phyloP scores from a whole-genome alignment of 2,329 filamentous ascomycete genomes.

The Fusarium mexicanum region DNA sequence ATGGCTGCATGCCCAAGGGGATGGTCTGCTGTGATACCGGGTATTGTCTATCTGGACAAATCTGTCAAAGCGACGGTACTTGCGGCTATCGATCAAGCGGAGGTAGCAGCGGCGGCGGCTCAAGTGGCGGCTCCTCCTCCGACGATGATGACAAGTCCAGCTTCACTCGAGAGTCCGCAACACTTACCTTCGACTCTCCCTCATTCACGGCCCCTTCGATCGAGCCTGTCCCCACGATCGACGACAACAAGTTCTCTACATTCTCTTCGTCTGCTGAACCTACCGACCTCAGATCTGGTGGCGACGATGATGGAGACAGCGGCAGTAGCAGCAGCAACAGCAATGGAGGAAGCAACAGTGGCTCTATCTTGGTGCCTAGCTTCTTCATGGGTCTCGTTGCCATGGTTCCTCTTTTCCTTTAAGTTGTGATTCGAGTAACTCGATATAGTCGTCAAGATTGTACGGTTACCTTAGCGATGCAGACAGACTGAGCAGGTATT shows the following conservation, averaged over 20 bases:
- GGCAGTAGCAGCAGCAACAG: neutral
- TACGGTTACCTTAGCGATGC: neutral
- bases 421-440: neutral
- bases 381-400: conserved; percentile 38
- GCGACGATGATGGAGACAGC: conserved; percentile 9
- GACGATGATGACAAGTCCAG: conserved; percentile 10
- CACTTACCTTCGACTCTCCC: conserved; percentile 7
- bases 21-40: conserved; percentile 40
- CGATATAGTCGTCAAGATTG: neutral
- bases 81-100: conserved; percentile 21
- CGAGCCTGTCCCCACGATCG: conserved; percentile 21
- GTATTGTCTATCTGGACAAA: conserved; percentile 45
- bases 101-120: conserved; percentile 11
- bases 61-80: conserved; percentile 36
- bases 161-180: conserved; percentile 8
- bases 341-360: conserved; percentile 12
- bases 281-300: conserved; percentile 30
- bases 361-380: conserved; percentile 29
- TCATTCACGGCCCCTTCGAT: conserved; percentile 31
- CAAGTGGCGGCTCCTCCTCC: conserved; percentile 17
- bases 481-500: neutral
- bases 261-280: conserved; percentile 4
- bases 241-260: conserved; percentile 2
- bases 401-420: conserved; percentile 42
- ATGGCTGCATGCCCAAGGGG: conserved; percentile 43